phyloP scores from a whole-genome alignment of 2,329 filamentous ascomycete genomes.

The Phoma sp. region DNA sequence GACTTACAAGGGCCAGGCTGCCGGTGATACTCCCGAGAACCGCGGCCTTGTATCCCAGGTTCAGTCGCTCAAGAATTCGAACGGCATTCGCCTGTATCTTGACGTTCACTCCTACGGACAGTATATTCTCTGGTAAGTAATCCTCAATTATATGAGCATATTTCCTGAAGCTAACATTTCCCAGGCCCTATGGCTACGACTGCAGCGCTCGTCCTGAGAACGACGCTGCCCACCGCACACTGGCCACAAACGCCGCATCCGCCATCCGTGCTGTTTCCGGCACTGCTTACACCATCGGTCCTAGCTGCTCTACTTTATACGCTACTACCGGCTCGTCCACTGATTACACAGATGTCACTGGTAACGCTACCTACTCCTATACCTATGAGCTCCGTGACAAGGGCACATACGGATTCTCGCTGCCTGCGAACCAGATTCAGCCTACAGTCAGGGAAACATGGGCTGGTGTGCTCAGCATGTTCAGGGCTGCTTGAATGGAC shows the following conservation, averaged over 20 bases:
- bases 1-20: conserved; percentile 44
- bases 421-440: conserved; percentile 57
- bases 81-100: conserved; percentile 65
- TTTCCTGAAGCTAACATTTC: conserved; percentile 35
- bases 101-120: conserved; percentile 59
- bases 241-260: conserved; percentile 56
- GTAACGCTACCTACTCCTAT: conserved; percentile 53
- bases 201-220: conserved; percentile 57
- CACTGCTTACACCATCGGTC: conserved; percentile 52
- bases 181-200: conserved; percentile 63
- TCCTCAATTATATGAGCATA: background rate
- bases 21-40: conserved; percentile 44
- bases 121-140: conserved; percentile 35
- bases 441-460: conserved; percentile 56
- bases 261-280: conserved; percentile 63
- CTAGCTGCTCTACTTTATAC: conserved; percentile 66
- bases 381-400: conserved; percentile 58
- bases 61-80: conserved; percentile 46
- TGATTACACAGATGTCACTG: conserved; percentile 53
- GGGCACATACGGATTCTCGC: conserved; percentile 55
- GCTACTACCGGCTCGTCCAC: conserved; percentile 55
- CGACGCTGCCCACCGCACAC: conserved; percentile 55
- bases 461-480: conserved; percentile 47
- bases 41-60: conserved; percentile 52
- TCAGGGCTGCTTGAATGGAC: conserved; percentile 27